A percentile compares a stretch with the other conserved stretches of the same genome.
phyloP scores from a whole-genome alignment of 805 yeast species.

The Cyberlindnera xylosilytica region DNA sequence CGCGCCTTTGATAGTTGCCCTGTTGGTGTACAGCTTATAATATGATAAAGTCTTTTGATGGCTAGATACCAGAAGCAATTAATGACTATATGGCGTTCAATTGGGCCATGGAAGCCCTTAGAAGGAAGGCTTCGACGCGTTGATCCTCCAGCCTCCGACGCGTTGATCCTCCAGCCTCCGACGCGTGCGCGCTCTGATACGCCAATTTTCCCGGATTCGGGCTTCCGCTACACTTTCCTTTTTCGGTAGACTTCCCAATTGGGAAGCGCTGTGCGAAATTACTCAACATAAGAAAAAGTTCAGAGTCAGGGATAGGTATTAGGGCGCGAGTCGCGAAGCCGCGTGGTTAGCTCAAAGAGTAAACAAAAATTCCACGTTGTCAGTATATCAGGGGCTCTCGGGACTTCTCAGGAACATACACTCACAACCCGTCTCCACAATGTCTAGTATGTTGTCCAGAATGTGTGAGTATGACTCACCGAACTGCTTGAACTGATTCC shows the following conservation, averaged over 20 bases:
- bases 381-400: neutral
- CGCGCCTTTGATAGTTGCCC: no score
- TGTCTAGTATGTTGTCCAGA: conserved; percentile 23
- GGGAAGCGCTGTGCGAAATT: neutral
- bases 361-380: neutral
- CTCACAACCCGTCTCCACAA: neutral
- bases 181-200: neutral
- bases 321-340: neutral
- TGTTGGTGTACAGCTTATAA: no score
- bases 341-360: neutral
- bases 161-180: neutral
- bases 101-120: no score
- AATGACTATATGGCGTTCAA: no score
- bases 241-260: neutral
- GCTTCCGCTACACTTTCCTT: neutral
- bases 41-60: no score
- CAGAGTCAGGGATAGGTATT: neutral
- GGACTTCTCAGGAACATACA: neutral
- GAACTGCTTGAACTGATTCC: neutral
- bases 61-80: no score
- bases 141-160: no score
- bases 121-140: no score
- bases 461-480: conserved; percentile 16
- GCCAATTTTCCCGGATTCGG: conserved; percentile 1
- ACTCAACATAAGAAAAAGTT: neutral